Evolutionary conservation across 805 yeast species (phyloP), one percentile per base, ranked within the genome.

Genomic region (Cyberlindnera misumaiensis): DNA sequence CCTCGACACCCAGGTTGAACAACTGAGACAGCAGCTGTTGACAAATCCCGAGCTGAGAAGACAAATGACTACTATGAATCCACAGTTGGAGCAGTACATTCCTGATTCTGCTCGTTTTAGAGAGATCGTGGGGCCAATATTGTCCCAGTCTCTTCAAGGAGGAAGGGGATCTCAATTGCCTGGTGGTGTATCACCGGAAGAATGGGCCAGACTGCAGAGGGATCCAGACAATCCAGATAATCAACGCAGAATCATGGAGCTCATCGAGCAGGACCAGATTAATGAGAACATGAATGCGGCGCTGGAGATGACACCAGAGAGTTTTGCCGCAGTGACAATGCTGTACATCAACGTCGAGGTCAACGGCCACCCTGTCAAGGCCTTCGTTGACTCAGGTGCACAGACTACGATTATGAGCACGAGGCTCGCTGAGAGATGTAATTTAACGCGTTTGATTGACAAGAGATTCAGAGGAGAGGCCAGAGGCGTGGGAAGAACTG

Each of bases 341-440:
- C 70, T 93, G 29, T 90, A 81, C 60, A 77, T 93, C 12, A 70
- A 78, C 40, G 69, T 87, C 30, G 80, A 76, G 47, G 81, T 90
- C 28, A 89, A 93, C 52, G 90, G 93, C 1, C 68, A 71, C 33
- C 78, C 80, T 16, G 82, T 88, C 3, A 85, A 85, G 56, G 97
- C 97, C 0, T 87, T 93, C 65, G 95, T 93, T 5, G 99, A 93
- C 58, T 78, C 97, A 0, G 98, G 99, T 3, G 97, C 99, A 0
- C 96, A 88, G 59, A 67, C 77, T 22, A 88, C 98, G 0, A 80
- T 93, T 30, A 76, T 93, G 53, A 78, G 88, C 25, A 83, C 94
- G 2, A 64, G 67, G 30, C 67, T 89, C 46, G 96, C 95, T 0
- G 83, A 82, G 44, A 64, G 67, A 34, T 75, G 89, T 42, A 83